Evolutionary conservation across 371 early-diverging fungal species (phyloP), one percentile per base, ranked within the genome.

Genomic region (Rhizopus delemar): DNA sequence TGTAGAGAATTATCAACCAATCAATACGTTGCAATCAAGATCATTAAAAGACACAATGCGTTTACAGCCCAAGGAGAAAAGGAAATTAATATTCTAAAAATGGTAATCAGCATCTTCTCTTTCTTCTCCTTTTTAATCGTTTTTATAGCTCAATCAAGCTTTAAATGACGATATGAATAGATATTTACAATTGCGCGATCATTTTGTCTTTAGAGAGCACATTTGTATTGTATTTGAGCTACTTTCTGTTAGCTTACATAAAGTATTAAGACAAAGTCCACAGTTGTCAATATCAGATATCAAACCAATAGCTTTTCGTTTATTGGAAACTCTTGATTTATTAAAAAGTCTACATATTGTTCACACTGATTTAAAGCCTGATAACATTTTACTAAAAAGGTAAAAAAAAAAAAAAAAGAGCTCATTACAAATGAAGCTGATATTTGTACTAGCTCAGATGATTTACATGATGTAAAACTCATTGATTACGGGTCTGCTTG

Each of bases 351-450:
- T 94, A 3, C 83, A 88, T 36, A 89, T 99, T 52, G 96, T 97
- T 50, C 99, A 99, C 70, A 94, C 98, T 56, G 99, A 99, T 74
- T 81, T 99, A 51, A 99, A 99, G 75, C 99, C 99, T 1, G 99
- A 96, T 69, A 98, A 98, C 70, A 93, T 98, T 38, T 56, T 99
- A 54, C 75, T 98, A n/a, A 90, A 90, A 65, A 87, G 86, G 92
- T 90, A 71, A 51, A 76, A 62, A 50, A 12, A 11, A 9, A 38
- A 36, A 36, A 36, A 36, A 36, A 36, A 36, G 2, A 36, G 11
- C 36, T 36, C 6, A 36, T 36, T 36, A 8, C 0, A 36, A 8
- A 36, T 36, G 36, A 36, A 8, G 2, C 28, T 46, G 3, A 51
- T 54, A 13, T 16, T 48, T 16, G 41, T 7, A 41, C 12, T n/a